phyloP scores from a whole-genome alignment of 768 basidiomycete species.

The Cystofilobasidium ferigula region DNA sequence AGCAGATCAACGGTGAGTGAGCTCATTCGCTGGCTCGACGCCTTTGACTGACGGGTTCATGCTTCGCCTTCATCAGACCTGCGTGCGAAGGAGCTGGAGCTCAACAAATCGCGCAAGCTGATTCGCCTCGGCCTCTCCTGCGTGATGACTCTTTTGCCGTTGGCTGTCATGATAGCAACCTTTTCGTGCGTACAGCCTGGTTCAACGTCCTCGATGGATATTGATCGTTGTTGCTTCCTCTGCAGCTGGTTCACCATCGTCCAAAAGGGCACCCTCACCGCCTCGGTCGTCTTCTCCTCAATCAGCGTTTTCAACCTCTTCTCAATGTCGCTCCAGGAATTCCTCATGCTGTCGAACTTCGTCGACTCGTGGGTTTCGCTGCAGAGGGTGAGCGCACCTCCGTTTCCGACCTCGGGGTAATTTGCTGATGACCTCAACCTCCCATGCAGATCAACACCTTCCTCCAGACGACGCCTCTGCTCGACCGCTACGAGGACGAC shows the following conservation, averaged over 20 bases:
- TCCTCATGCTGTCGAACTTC: constrained; percentile 16
- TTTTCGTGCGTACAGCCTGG: not conserved
- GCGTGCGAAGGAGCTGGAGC: not conserved
- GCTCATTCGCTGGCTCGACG: no score
- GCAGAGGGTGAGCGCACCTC: not conserved
- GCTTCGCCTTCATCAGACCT: no score
- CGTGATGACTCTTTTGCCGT: constrained; percentile 48
- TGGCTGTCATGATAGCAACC: constrained; percentile 51
- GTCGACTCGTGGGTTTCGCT: constrained; percentile 17
- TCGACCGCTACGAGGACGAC: constrained; percentile 31
- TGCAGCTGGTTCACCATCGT: constrained; percentile 9
- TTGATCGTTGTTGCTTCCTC: no score
- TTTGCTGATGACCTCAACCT: constrained; percentile 54
- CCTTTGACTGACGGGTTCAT: no score
- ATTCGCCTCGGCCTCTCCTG: constrained; percentile 45
- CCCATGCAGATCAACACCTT: constrained; percentile 46
- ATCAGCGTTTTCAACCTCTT: constrained; percentile 56
- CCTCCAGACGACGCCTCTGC: constrained; percentile 39
- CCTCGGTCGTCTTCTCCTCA: constrained; percentile 41
- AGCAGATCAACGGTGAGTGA: constrained; percentile 44
- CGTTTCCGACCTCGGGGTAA: not conserved
- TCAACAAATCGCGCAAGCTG: constrained; percentile 45
- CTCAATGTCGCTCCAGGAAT: constrained; percentile 30
- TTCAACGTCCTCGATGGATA: no score
- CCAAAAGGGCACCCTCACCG: constrained; percentile 27